Evolutionary conservation across 2,329 filamentous ascomycete species (phyloP), one percentile per base, ranked within the genome.

Genomic region (Fusarium guadeloupense): DNA sequence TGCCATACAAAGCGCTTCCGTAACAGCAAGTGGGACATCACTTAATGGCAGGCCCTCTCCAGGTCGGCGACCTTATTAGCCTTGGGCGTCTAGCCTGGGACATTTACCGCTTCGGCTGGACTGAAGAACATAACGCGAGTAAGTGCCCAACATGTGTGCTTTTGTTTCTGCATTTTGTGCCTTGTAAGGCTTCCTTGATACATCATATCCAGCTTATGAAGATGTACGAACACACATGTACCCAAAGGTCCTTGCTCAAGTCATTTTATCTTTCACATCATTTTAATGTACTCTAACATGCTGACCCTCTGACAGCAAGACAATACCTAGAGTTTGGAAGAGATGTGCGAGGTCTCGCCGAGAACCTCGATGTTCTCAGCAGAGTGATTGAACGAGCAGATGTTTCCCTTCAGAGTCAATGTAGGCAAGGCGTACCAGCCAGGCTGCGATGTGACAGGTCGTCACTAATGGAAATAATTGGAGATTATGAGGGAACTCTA

Each of bases 261-360:
- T 13, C 31, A 14, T 41, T 10, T 37, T 13, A 6, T 34, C 14
- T 20, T n/a, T n/a, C n/a, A n/a, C n/a, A n/a, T n/a, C 10, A 9
- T 25, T 39, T 9, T n/a, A 14, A 19, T 20, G 17, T 9, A 13
- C 20, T 14, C 23, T 14, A 37, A 9, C 8, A 14, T 6, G 47
- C 54, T 68, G 21, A 67, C 41, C 16, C 13, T 30, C 14, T 30
- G 34, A 2, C 31, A 75, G 72, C 67, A 30, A 68, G 45, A 13
- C 70, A 76, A 49, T 76, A 76, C 53, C 33, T 38, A 13, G 74
- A 74, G 25, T 76, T 76, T 42, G 70, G 71, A 20, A 55, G 56
- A 28, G 74, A 76, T 45, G 67, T 76, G 2, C 61, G 50, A 37
- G 63, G 66, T 25, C 69, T 76, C 6, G 72, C 67, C 3, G 50